These are phyloP conservation scores for Warburgia ugandensis DNA, from an alignment of 164 flowering plant species.

Conservation along the genomic window DNA sequence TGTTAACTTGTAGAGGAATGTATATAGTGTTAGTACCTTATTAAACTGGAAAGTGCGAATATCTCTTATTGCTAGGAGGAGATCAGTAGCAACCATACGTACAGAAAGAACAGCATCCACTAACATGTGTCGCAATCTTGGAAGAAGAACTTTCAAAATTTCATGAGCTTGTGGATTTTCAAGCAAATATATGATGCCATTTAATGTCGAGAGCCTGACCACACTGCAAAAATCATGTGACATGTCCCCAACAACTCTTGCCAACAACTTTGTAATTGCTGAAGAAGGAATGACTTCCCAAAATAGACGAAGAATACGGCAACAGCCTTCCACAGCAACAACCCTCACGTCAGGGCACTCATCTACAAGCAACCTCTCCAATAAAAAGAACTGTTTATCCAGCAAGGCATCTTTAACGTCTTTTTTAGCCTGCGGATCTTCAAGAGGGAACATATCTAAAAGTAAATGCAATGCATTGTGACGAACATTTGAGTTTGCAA, in stretches of 20 bases:
- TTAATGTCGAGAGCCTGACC: constrained; percentile 73
- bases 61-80: constrained; percentile 65
- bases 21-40: constrained; percentile 43
- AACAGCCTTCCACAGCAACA: constrained; percentile 89
- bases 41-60: constrained; percentile 64
- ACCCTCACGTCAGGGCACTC: constrained; percentile 82
- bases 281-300: constrained; percentile 93
- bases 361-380: constrained; percentile 73
- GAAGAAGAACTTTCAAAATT: constrained; percentile 83
- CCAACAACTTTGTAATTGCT: constrained; percentile 58
- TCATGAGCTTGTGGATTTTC: constrained; percentile 95
- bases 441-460: constrained; percentile 90
- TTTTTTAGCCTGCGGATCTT: constrained; percentile 91
- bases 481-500: constrained; percentile 93
- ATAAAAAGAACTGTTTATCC: constrained; percentile 67
- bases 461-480: constrained; percentile 88
- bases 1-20: background rate
- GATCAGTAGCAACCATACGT: constrained; percentile 56
- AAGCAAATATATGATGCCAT: constrained; percentile 75
- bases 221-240: constrained; percentile 55
- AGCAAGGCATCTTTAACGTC: constrained; percentile 70
- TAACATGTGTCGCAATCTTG: constrained; percentile 69
- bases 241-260: constrained; percentile 66
- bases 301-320: constrained; percentile 76
- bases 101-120: constrained; percentile 50